Evolutionary conservation across 1,284 basidiomycete genomes (phyloP).

Genomic region (Austroboletus novae-zelandiae): DNA sequence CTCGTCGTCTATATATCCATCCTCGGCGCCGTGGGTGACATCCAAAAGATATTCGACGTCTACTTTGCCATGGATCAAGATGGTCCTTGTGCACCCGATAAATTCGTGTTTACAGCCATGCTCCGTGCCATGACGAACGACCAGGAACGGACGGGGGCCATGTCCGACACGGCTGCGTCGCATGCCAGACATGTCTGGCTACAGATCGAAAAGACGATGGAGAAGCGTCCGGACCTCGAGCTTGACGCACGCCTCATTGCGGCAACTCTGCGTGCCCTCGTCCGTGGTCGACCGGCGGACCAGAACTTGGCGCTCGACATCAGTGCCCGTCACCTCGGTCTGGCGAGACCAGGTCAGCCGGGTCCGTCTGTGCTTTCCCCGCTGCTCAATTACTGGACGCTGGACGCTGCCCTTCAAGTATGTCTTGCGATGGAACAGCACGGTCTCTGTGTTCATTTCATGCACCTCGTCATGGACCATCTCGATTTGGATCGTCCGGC

Average conservation of each 20-base stretch:
- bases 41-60: constrained; percentile 69
- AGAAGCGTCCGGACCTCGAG: constrained; percentile 41
- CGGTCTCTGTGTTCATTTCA: constrained; percentile 51
- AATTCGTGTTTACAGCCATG: constrained; percentile 59
- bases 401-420: constrained; percentile 55
- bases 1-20: constrained; percentile 61
- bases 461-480: constrained; percentile 50
- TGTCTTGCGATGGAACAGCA: constrained; percentile 50
- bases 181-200: constrained; percentile 71
- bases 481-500: constrained; percentile 31
- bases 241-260: constrained; percentile 54
- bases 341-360: constrained; percentile 46
- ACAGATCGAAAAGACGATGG: constrained; percentile 51
- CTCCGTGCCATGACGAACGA: constrained; percentile 48
- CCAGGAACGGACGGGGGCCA: constrained; percentile 20
- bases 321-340: constrained; percentile 58
- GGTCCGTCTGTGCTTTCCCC: constrained; percentile 36
- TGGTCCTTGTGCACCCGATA: constrained; percentile 55
- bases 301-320: constrained; percentile 63
- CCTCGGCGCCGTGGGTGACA: constrained; percentile 52
- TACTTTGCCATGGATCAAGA: constrained; percentile 60
- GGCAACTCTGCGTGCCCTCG: constrained; percentile 50
- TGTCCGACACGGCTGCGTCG: constrained; percentile 31
- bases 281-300: constrained; percentile 53
- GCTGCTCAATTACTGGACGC: constrained; percentile 42